Base-by-base conservation (phyloP, 805 yeast species). In the Scheffersomyces lignosus region DNA sequence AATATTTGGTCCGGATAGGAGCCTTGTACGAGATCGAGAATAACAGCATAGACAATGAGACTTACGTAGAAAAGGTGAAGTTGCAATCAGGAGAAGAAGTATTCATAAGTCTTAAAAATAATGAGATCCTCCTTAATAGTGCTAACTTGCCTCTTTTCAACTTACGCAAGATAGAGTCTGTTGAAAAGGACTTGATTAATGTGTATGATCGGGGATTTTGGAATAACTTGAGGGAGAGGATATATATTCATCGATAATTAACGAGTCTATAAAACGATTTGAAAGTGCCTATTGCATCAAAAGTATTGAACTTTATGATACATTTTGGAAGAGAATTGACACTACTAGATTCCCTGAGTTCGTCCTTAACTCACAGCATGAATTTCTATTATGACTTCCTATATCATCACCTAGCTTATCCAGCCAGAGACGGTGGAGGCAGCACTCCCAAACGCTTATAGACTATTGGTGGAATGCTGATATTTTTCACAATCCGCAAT, bases 161-260 rank as follows among this genome's bases (percentile, higher is more conserved):
- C 12, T 38, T 64, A 29, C 29, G 13, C n/a, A 39, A 45, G 17
- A 47, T 64, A 5, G 30, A 29, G 13, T 54, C 60, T 29, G 54
- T 62, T 20, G 61, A 51, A 27, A 29, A 38, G 3, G 69, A 60
- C 44, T 24, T 75, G 43, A 51, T 44, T 25, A 77, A 77, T 43
- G 53, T 73, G 6, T 77, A 77, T 48, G 83, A 77, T 41, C 46
- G 42, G 6, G 83, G 82, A 3, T 75, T 77, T 44, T 45, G 57
- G 52, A 36, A 40, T 2, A 77, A 77, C 43, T 34, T 72, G 8
- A 51, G 40, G 25, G 63, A 67, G 35, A 49, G 75, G 18, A 7
- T 67, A 17, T 41, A 42, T 14, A 22, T 34, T 12, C 16, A 36
- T 25, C 15, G 16, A 16, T 33, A 9, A 10, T 15, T 13, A 13